Conservation (phyloP, 495 filamentous ascomycete species). For the Tuber melanosporum region DNA sequence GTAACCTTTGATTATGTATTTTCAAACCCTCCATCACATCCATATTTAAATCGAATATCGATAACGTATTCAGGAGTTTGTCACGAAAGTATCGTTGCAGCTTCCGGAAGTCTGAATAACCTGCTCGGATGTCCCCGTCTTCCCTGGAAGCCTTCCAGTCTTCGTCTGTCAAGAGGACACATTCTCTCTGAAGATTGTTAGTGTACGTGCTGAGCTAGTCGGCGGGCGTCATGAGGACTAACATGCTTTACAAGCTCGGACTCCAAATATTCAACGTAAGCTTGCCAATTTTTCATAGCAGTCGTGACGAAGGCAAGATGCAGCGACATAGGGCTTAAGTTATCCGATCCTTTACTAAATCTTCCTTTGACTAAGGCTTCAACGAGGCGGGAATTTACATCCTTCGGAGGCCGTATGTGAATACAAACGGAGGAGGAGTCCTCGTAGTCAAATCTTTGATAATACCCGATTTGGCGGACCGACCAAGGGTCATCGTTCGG, state of each 20-base stretch:
- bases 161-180: conserved; percentile 5
- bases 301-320: conserved; percentile 9
- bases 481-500: conserved; percentile 12
- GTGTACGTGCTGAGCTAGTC: neutral
- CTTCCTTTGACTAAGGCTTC: conserved; percentile 1
- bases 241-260: conserved; percentile 8
- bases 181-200: conserved; percentile 12
- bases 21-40: conserved; percentile 10
- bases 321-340: conserved; percentile 7
- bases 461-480: conserved; percentile 12
- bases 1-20: neutral
- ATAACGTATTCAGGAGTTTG: conserved; percentile 5
- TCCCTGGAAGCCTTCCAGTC: conserved; percentile 9
- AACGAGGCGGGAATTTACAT: neutral
- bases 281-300: conserved; percentile 13
- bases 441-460: conserved; percentile 11
- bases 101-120: conserved; percentile 13
- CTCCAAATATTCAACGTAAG: conserved; percentile 12
- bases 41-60: conserved; percentile 13
- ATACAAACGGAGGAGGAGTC: conserved; percentile 10
- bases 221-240: neutral
- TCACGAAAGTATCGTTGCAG: conserved; percentile 17
- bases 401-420: conserved; percentile 11
- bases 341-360: neutral
- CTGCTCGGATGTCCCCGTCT: neutral